These are phyloP conservation scores for Globisporangium radiosum DNA, from an alignment of 352 stramenopile genomes.

Conservation along the genomic window DNA sequence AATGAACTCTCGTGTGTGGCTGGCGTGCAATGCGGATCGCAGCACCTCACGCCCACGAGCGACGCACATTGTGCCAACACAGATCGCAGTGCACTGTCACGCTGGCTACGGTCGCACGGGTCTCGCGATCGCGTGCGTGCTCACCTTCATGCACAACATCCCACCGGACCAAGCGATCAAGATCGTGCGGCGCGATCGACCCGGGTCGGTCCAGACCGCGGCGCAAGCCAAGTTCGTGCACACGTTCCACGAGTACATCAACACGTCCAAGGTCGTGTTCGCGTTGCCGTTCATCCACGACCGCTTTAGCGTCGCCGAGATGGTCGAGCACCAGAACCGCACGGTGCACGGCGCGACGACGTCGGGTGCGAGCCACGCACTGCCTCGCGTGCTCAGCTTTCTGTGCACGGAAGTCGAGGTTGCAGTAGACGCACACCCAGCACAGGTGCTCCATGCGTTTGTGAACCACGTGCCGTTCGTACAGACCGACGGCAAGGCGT, in stretches of 20 bases:
- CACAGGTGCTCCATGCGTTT: slow-evolving; percentile 16
- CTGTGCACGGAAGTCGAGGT: slow-evolving; percentile 45
- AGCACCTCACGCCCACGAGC: background rate
- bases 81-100: slow-evolving; percentile 87
- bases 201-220: slow-evolving; percentile 73
- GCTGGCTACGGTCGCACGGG: slow-evolving; percentile 85
- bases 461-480: slow-evolving; percentile 14
- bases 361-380: slow-evolving; percentile 14
- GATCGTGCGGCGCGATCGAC: slow-evolving; percentile 65
- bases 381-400: slow-evolving; percentile 59
- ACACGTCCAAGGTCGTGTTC: slow-evolving; percentile 61
- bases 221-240: slow-evolving; percentile 68
- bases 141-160: slow-evolving; percentile 84
- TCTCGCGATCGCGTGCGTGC: slow-evolving; percentile 77
- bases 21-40: background rate
- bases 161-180: slow-evolving; percentile 55
- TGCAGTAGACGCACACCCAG: slow-evolving; percentile 13
- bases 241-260: slow-evolving; percentile 72
- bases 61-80: background rate
- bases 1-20: background rate
- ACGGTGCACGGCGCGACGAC: slow-evolving; percentile 37
- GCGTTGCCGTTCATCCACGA: slow-evolving; percentile 70
- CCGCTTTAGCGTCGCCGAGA: slow-evolving; percentile 52
- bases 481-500: slow-evolving; percentile 6
- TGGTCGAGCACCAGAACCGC: slow-evolving; percentile 67